Percentiles rank a stretch among this genome's conserved stretches.
Conservation (phyloP, 805 yeast species). For the Starmerella vaccinii region DNA sequence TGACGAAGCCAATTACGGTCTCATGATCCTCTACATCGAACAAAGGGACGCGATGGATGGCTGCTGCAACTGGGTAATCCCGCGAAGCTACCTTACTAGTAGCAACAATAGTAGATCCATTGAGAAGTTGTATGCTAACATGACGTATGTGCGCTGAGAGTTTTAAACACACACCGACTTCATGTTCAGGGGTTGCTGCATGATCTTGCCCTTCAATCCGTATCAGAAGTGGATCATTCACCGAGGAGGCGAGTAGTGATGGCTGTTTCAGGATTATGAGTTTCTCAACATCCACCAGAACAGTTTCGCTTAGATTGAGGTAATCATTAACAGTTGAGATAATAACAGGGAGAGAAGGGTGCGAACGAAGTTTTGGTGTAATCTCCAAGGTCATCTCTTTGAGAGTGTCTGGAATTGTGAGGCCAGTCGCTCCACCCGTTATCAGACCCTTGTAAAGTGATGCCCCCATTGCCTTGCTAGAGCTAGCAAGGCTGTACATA, state of each 20-base stretch:
- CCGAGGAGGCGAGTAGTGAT: not conserved
- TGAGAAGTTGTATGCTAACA: not conserved
- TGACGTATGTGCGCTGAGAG: not conserved
- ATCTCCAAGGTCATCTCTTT: not conserved
- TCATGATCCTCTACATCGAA: not conserved
- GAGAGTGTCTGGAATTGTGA: not conserved
- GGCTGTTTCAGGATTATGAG: not conserved
- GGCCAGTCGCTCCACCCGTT: not conserved
- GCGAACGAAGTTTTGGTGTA: not conserved
- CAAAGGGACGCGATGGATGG: not conserved
- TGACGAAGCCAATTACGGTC: not conserved
- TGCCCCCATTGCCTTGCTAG: not conserved
- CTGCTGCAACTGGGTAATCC: not conserved
- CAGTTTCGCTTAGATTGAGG: not conserved
- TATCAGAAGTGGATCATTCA: not conserved
- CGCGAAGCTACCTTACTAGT: not conserved
- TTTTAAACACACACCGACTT: not conserved
- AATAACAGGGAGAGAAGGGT: not conserved
- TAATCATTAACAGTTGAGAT: not conserved
- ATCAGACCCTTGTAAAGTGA: not conserved
- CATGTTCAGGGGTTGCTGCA: not conserved
- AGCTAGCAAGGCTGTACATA: not conserved
- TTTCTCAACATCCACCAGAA: not conserved
- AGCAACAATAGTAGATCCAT: not conserved
- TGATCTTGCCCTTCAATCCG: not conserved